phyloP scores from a whole-genome alignment of 179 eudicot genomes.

The Spinacia oleracea region DNA sequence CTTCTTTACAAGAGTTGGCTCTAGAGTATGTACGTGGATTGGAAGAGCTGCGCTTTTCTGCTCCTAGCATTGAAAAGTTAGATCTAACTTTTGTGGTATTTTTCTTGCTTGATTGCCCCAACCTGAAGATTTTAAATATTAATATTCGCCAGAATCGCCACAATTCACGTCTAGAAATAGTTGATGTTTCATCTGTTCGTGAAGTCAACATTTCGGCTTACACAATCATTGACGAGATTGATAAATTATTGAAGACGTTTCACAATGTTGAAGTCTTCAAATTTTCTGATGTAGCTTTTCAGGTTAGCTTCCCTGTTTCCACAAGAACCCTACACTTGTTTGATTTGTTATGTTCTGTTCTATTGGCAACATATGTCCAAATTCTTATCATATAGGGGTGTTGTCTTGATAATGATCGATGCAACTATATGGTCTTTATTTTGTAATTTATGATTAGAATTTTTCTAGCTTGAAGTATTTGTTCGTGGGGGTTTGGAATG shows the following conservation, averaged over 20 bases:
- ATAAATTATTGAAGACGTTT: not conserved
- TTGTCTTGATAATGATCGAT: not conserved
- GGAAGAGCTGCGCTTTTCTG: not conserved
- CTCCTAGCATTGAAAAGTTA: slow-evolving; percentile 11
- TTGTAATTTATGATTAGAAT: no score
- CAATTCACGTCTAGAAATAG: not conserved
- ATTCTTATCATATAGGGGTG: not conserved
- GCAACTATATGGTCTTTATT: no score
- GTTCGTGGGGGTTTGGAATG: no score
- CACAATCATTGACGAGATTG: no score
- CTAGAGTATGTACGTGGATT: not conserved
- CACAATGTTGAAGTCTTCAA: not conserved
- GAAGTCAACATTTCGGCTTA: not conserved
- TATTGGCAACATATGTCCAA: not conserved
- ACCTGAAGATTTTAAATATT: slow-evolving; percentile 17
- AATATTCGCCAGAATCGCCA: no score
- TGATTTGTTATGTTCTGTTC: not conserved
- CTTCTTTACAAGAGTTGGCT: slow-evolving; percentile 11
- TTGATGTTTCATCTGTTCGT: slow-evolving; percentile 8
- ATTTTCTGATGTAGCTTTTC: not conserved
- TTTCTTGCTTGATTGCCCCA: slow-evolving; percentile 6
- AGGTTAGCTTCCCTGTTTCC: slow-evolving; percentile 6
- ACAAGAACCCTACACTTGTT: no score
- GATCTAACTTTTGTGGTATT: no score
- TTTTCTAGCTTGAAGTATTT: no score